Percentiles rank a stretch among this genome's conserved stretches.
Evolutionary conservation across 2,329 filamentous ascomycete genomes (phyloP).

Genomic region (Fusarium oxysporum): DNA sequence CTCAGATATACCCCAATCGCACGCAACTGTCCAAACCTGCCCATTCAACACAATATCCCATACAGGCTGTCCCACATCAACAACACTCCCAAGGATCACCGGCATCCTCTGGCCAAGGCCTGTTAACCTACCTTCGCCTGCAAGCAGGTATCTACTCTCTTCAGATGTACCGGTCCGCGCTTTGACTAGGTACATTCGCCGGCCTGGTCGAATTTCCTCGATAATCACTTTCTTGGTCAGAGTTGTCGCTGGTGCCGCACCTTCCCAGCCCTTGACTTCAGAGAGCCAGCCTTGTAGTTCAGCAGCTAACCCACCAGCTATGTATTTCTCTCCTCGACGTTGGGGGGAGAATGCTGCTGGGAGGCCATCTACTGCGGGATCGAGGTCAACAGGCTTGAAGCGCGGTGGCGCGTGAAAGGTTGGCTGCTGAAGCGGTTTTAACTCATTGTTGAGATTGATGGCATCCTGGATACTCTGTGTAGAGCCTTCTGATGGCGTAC

Average conservation of each 20-base stretch:
- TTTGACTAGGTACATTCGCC: slow-evolving; percentile 51
- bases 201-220: slow-evolving; percentile 48
- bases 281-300: slow-evolving; percentile 57
- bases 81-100: slow-evolving; percentile 47
- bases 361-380: slow-evolving; percentile 36
- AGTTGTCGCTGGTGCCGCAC: slow-evolving; percentile 20
- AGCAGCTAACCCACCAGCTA: slow-evolving; percentile 53
- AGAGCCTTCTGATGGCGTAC: slow-evolving; percentile 19
- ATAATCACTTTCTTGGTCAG: slow-evolving; percentile 45
- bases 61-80: slow-evolving; percentile 51
- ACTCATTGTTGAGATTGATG: slow-evolving; percentile 28
- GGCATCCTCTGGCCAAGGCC: slow-evolving; percentile 49
- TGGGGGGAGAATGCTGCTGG: slow-evolving; percentile 52
- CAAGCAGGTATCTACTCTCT: slow-evolving; percentile 49
- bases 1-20: slow-evolving; percentile 51
- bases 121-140: slow-evolving; percentile 53
- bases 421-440: slow-evolving; percentile 48
- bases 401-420: slow-evolving; percentile 54
- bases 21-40: slow-evolving; percentile 53
- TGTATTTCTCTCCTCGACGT: slow-evolving; percentile 51
- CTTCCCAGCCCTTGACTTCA: slow-evolving; percentile 53
- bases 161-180: slow-evolving; percentile 20
- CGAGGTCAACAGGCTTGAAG: slow-evolving; percentile 51
- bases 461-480: slow-evolving; percentile 25
- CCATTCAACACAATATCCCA: slow-evolving; percentile 54